phyloP scores from a whole-genome alignment of 2,329 filamentous ascomycete species.

The Cladosporium austrohemisphaericum region DNA sequence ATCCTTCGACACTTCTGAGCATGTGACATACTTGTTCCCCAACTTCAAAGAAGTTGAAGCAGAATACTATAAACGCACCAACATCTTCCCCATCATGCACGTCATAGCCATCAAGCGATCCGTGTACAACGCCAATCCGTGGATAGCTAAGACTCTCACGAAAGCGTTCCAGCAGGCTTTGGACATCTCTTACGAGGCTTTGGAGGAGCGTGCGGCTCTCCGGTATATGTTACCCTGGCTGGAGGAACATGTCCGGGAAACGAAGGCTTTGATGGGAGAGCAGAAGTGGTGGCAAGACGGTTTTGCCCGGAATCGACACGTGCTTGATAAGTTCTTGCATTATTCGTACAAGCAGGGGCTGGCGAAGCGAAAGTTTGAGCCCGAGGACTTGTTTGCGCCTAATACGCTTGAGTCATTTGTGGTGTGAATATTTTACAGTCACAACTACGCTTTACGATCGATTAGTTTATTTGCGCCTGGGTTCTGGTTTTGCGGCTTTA shows the following conservation, averaged over 20 bases:
- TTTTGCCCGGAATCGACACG: slow-evolving; percentile 32
- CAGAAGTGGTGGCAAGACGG: slow-evolving; percentile 36
- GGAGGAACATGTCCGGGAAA: slow-evolving; percentile 32
- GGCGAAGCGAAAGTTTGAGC: slow-evolving; percentile 26
- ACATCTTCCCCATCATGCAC: slow-evolving; percentile 36
- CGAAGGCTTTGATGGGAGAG: slow-evolving; percentile 33
- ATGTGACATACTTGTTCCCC: slow-evolving; percentile 34
- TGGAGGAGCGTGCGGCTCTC: slow-evolving; percentile 29
- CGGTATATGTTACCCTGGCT: slow-evolving; percentile 39
- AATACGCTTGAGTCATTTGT: slow-evolving; percentile 14
- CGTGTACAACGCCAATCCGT: slow-evolving; percentile 31
- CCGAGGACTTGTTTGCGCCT: slow-evolving; percentile 33
- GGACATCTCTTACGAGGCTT: slow-evolving; percentile 30
- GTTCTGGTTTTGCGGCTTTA: too few species aligned
- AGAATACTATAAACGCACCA: slow-evolving; percentile 31
- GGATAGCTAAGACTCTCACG: slow-evolving; percentile 31
- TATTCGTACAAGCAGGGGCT: slow-evolving; percentile 32
- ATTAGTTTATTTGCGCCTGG: too few species aligned
- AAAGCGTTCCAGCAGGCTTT: slow-evolving; percentile 35
- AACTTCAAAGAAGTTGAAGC: slow-evolving; percentile 35
- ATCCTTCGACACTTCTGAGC: slow-evolving; percentile 29
- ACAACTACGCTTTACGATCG: too few species aligned
- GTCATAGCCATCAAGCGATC: slow-evolving; percentile 28
- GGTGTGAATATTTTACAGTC: too few species aligned
- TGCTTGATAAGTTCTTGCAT: slow-evolving; percentile 31